phyloP scores from a whole-genome alignment of 2,329 filamentous ascomycete species.

The Botryotinia convoluta region DNA sequence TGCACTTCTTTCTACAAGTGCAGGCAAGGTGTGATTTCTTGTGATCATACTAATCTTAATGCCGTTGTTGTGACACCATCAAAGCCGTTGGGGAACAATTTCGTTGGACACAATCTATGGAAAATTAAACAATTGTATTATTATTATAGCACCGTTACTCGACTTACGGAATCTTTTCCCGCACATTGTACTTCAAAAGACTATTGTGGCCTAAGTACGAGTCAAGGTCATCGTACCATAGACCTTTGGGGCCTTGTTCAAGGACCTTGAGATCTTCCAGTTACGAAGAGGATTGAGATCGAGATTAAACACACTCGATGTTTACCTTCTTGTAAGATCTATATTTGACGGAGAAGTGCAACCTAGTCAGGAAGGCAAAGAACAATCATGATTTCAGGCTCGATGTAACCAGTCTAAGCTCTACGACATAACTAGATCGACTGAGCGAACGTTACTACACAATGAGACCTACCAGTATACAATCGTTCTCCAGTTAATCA shows the following conservation, averaged over 20 bases:
- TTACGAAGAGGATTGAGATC: neutral
- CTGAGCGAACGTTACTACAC: neutral
- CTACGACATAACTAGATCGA: neutral
- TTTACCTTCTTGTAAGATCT: neutral
- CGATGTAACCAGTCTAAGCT: neutral
- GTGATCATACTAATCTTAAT: conserved; percentile 1
- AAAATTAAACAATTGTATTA: neutral
- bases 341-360: neutral
- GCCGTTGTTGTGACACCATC: neutral
- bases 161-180: neutral
- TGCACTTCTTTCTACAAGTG: neutral
- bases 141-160: neutral
- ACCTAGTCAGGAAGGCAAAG: neutral
- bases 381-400: neutral
- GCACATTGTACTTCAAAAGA: neutral
- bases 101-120: too few relatives aligned
- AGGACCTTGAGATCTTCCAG: neutral
- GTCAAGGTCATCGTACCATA: neutral
- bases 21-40: neutral
- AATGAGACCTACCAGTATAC: neutral
- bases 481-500: neutral
- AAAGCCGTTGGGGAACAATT: neutral
- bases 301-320: neutral
- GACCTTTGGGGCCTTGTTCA: neutral
- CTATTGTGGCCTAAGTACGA: neutral